A percentile compares a stretch with the other conserved stretches of the same genome.
Conservation (phyloP, 306 rosid genomes). For the Begonia masoniana region DNA sequence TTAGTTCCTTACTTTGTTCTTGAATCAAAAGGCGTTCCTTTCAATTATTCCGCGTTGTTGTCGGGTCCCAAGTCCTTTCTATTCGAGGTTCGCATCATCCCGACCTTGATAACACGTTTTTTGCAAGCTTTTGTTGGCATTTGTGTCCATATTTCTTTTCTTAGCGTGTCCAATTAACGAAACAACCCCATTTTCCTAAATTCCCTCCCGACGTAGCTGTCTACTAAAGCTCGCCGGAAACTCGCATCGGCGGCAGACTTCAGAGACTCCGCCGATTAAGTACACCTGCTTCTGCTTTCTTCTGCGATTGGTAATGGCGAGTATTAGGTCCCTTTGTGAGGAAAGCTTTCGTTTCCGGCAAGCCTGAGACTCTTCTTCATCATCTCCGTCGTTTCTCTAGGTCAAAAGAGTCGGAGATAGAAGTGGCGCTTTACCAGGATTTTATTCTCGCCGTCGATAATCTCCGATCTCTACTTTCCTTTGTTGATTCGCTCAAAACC, state of each 20-base stretch:
- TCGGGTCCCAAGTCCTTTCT: no score
- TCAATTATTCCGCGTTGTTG: no score
- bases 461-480: conserved; percentile 94
- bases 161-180: no score
- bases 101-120: no score
- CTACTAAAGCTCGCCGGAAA: no score
- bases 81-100: no score
- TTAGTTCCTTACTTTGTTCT: no score
- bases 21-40: no score
- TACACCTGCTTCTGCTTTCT: conserved; percentile 72
- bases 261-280: conserved; percentile 70
- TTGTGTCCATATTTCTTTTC: no score
- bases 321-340: conserved; percentile 82
- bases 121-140: no score
- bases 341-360: conserved; percentile 66
- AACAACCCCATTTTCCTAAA: no score
- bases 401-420: conserved; percentile 89
- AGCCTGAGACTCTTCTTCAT: conserved; percentile 79
- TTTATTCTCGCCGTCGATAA: conserved; percentile 97
- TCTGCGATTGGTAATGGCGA: conserved; percentile 90
- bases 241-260: background rate
- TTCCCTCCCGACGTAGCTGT: no score
- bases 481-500: conserved; percentile 85
- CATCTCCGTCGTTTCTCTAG: conserved; percentile 91
- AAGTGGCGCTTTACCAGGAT: conserved; percentile 91